Evolutionary conservation across 2,329 filamentous ascomycete genomes (phyloP).

Genomic region (Colletotrichum cuscutae): DNA sequence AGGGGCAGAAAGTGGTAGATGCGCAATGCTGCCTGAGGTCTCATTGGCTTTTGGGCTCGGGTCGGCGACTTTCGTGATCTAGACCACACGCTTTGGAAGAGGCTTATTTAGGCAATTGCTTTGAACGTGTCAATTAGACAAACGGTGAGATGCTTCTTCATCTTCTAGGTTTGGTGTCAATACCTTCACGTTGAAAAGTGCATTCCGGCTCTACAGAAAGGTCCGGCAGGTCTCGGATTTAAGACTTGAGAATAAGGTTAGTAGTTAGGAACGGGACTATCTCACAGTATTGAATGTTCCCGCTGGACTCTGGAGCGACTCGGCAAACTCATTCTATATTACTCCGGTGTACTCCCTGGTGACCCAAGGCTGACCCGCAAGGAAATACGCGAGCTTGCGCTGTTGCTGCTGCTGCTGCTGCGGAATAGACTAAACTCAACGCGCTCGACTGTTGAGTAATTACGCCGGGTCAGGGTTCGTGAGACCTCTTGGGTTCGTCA

Average conservation of each 20-base stretch:
- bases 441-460: neutral
- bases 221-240: constrained; percentile 12
- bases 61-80: neutral
- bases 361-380: neutral
- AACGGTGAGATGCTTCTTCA: neutral
- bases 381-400: neutral
- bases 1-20: neutral
- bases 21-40: neutral
- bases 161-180: neutral
- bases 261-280: neutral
- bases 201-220: neutral
- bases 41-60: neutral
- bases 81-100: neutral
- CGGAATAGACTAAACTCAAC: neutral
- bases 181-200: too few relatives aligned
- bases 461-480: neutral
- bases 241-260: neutral
- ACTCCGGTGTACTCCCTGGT: neutral
- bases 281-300: neutral
- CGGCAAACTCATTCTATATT: neutral
- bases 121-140: neutral
- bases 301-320: neutral
- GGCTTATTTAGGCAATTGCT: neutral
- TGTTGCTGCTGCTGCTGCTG: neutral
- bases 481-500: neutral